Evolutionary conservation across 1,284 basidiomycete genomes (phyloP).

Genomic region (Rhodotorula sp.): DNA sequence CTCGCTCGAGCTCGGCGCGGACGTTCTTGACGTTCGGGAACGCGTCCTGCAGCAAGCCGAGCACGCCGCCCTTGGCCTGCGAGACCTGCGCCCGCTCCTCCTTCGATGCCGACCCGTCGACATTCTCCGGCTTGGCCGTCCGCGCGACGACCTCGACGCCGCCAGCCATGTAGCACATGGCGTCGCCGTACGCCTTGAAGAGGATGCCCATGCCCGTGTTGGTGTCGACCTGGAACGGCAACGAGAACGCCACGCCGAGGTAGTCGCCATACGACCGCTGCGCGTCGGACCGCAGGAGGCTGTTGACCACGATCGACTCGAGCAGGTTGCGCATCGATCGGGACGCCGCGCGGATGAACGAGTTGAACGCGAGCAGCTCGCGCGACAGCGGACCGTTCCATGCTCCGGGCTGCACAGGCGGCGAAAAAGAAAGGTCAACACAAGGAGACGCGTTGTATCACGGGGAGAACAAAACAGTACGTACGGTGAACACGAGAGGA

Average conservation of each 20-base stretch:
- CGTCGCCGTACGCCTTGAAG: conserved; percentile 67
- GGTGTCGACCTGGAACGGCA: conserved; percentile 92
- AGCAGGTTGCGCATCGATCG: conserved; percentile 84
- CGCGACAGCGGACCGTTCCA: conserved; percentile 95
- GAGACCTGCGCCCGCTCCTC: conserved; percentile 70
- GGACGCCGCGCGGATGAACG: conserved; percentile 85
- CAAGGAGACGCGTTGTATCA: not conserved
- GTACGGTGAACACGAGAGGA: conserved; percentile 85
- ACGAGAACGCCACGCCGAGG: conserved; percentile 77
- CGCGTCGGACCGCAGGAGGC: conserved; percentile 85
- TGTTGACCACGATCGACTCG: conserved; percentile 86
- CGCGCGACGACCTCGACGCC: conserved; percentile 31
- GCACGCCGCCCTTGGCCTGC: conserved; percentile 79
- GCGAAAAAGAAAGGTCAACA: not conserved
- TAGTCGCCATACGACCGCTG: conserved; percentile 82
- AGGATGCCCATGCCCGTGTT: conserved; percentile 98
- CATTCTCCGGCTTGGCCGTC: conserved; percentile 56
- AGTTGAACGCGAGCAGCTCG: conserved; percentile 96
- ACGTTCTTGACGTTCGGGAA: conserved; percentile 87
- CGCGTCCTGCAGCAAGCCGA: conserved; percentile 88
- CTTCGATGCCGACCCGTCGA: conserved; percentile 43
- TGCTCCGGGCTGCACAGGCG: conserved; percentile 53
- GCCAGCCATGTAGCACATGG: conserved; percentile 41
- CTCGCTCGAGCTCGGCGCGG: conserved; percentile 82
- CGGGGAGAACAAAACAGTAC: conserved; percentile 40